phyloP scores from a whole-genome alignment of 495 filamentous ascomycete genomes.

The Lasiosphaeriaceae sp. region DNA sequence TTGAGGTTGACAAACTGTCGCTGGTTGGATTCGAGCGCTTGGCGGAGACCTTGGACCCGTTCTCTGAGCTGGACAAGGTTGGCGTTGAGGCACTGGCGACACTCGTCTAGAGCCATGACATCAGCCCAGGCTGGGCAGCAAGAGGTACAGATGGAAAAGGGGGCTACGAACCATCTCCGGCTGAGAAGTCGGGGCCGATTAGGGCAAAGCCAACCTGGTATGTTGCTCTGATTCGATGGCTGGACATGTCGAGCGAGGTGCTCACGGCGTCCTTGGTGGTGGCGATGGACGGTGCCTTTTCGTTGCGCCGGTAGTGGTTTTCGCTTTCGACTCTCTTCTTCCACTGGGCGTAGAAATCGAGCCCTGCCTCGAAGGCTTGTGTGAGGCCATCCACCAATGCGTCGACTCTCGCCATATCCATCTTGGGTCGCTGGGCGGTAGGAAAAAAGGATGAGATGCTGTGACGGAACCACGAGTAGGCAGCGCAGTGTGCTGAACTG shows the following conservation, averaged over 20 bases:
- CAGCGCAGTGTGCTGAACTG: background rate
- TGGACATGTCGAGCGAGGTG: constrained; percentile 32
- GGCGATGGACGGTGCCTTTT: background rate
- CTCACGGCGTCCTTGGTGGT: constrained; percentile 26
- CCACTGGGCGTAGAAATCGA: constrained; percentile 34
- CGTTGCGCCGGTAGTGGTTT: constrained; percentile 10
- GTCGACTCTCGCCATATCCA: constrained; percentile 31
- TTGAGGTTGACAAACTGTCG: constrained; percentile 25
- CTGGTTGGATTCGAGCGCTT: constrained; percentile 11
- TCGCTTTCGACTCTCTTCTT: constrained; percentile 22
- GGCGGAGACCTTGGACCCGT: constrained; percentile 21
- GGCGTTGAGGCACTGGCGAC: constrained; percentile 21
- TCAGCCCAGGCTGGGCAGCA: background rate
- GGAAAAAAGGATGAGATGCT: background rate
- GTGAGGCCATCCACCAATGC: constrained; percentile 27
- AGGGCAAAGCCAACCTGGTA: constrained; percentile 33
- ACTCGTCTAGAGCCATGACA: constrained; percentile 17
- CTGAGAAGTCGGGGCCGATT: constrained; percentile 31
- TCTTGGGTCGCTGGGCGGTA: constrained; percentile 3
- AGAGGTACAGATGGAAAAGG: background rate
- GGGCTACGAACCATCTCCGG: constrained; percentile 32
- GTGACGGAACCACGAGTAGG: background rate
- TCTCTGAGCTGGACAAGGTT: constrained; percentile 25
- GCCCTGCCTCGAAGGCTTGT: constrained; percentile 28
- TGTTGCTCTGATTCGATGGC: constrained; percentile 28